These are phyloP conservation scores for Austropuccinia psidii DNA, from an alignment of 1,284 basidiomycete genomes.

Conservation along the genomic window DNA sequence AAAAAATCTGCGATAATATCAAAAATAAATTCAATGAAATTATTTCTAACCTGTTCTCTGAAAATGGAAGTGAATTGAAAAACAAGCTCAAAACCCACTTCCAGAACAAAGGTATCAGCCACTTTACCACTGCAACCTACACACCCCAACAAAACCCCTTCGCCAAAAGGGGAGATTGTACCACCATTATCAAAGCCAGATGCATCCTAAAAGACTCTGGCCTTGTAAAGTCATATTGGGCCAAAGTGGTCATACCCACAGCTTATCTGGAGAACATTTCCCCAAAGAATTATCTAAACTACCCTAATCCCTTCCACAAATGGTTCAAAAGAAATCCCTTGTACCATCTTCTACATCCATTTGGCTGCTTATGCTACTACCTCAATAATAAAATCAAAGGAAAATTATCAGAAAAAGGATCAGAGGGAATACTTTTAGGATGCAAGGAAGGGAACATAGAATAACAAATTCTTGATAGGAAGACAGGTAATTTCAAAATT, in stretches of 20 bases:
- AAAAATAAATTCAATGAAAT: conserved; percentile 40
- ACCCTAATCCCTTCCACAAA: background rate
- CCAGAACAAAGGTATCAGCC: conserved; percentile 44
- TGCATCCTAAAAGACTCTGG: conserved; percentile 43
- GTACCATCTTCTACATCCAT: background rate
- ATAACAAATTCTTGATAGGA: background rate
- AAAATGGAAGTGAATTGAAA: conserved; percentile 47
- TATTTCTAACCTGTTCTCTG: conserved; percentile 46
- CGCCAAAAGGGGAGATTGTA: conserved; percentile 44
- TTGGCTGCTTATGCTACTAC: background rate
- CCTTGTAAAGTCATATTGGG: conserved; percentile 47
- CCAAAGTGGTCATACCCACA: conserved; percentile 45
- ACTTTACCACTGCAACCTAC: conserved; percentile 48
- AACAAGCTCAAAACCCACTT: conserved; percentile 44
- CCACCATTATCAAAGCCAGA: conserved; percentile 42
- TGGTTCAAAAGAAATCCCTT: background rate
- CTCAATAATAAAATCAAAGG: background rate
- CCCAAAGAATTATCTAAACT: conserved; percentile 5
- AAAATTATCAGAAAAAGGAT: background rate
- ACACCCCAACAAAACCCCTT: conserved; percentile 47
- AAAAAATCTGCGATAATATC: background rate
- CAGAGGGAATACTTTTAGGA: background rate
- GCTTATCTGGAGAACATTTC: conserved; percentile 48
- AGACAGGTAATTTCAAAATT: background rate
- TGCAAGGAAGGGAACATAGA: too few species aligned